Conservation (phyloP, 768 basidiomycete genomes). For the Serendipita sp. region DNA sequence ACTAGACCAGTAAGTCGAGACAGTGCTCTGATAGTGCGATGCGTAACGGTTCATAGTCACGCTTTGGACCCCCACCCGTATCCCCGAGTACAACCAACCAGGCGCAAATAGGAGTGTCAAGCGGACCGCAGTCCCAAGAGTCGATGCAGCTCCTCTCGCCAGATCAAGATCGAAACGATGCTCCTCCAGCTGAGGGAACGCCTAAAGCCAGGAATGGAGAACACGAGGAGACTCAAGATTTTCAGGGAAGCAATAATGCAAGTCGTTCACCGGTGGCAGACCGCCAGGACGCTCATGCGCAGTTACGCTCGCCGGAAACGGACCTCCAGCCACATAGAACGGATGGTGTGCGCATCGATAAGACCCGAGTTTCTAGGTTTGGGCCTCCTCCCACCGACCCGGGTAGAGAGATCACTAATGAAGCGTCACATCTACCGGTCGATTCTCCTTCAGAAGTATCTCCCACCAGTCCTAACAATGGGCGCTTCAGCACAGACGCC, state of each 20-base stretch:
- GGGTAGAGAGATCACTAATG: neutral
- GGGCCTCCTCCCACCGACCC: neutral
- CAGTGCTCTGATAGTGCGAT: neutral
- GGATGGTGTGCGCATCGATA: neutral
- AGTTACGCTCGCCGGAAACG: no score
- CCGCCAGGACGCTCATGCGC: neutral
- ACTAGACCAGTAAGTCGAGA: neutral
- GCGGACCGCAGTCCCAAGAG: no score
- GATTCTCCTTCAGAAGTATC: neutral
- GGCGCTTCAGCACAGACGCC: neutral
- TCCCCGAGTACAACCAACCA: no score
- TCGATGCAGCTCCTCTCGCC: neutral
- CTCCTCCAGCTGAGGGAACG: neutral
- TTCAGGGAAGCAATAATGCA: neutral
- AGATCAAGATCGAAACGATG: neutral
- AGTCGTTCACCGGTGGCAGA: neutral
- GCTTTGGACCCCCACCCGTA: neutral
- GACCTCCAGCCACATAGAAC: neutral
- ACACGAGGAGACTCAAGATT: neutral
- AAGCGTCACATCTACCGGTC: neutral
- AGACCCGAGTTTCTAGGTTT: neutral
- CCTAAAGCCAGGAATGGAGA: neutral
- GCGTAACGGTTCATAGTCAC: neutral
- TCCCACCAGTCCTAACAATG: neutral
- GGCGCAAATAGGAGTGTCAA: no score